phyloP scores from a whole-genome alignment of 2,329 filamentous ascomycete species.

The Neonectria faginata region DNA sequence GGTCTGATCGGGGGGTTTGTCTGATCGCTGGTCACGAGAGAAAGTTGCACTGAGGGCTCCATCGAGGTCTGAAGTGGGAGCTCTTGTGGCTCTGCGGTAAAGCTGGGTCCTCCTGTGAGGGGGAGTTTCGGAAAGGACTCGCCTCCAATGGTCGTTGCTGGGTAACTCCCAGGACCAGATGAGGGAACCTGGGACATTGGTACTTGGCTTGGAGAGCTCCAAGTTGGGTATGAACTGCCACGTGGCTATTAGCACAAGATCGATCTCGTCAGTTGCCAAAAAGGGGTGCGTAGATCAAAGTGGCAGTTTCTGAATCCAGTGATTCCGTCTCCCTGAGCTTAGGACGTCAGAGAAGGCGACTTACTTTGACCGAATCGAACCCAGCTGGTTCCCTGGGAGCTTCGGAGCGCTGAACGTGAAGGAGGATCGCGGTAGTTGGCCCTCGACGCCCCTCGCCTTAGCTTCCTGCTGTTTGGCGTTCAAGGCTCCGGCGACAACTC shows the following conservation, averaged over 20 bases:
- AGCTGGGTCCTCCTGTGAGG: constrained; percentile 60
- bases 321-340: neutral
- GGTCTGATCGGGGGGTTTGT: constrained; percentile 61
- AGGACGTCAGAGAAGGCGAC: constrained; percentile 44
- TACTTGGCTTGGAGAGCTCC: constrained; percentile 60
- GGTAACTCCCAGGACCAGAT: constrained; percentile 60
- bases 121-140: constrained; percentile 67
- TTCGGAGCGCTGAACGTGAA: constrained; percentile 71
- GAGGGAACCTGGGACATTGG: constrained; percentile 62
- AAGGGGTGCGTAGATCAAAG: neutral
- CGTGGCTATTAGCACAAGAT: constrained; percentile 43
- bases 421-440: constrained; percentile 66
- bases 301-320: neutral
- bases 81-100: constrained; percentile 64
- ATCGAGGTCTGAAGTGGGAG: constrained; percentile 66
- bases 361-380: constrained; percentile 69
- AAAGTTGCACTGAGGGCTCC: constrained; percentile 63
- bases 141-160: constrained; percentile 61
- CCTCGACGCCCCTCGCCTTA: constrained; percentile 63
- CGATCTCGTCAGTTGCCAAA: neutral
- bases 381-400: constrained; percentile 64
- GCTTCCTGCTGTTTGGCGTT: constrained; percentile 66
- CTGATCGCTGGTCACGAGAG: constrained; percentile 62
- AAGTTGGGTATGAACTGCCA: constrained; percentile 68
- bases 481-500: constrained; percentile 69